Base-by-base conservation (phyloP, 768 basidiomycete genomes). In the Mycena galopus region DNA sequence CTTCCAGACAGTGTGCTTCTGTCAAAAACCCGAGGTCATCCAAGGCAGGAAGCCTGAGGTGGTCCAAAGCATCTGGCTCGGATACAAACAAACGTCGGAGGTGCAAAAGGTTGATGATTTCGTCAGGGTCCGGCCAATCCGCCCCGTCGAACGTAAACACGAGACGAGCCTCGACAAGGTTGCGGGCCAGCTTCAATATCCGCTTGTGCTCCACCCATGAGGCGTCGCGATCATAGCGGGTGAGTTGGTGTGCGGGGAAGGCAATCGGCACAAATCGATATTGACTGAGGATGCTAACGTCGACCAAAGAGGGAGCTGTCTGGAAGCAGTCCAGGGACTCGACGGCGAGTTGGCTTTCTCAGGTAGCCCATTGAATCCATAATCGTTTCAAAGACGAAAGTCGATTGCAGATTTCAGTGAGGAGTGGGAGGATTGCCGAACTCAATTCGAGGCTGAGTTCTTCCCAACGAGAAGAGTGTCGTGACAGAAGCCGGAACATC, bases 361-460 rank as follows among this genome's bases (percentile, higher is more conserved):
- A 11, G 8, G 2, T 5, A 30, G 17, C 16, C 55, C 55, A 56
- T 30, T 56, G 17, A 17, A 56, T 30, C 55, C 55, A 56, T 9
- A 56, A 21, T 17, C 29, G 14, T 44, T 14, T 19, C 42, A 44
- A 44, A 7, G 19, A 44, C 7, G 42, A 19, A 21, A 44, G 19
- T 44, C 35, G 17, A 25, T 37, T 23, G 5, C 56, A 62, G 9
- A 70, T 14, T 9, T 21, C 21, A 14, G 51, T 0, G 21, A 69
- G n/a, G 2, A 32, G n/a, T 2, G 67, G 60, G 1, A 62, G 14
- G 11, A 69, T n/a, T 0, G 9, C 21, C 2, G 51, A 37, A 12
- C 55, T 70, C 12, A 70, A 14, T 10, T 29, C 19, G 16, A 70
- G 25, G 19, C 21, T 35, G 29, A 70, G 69, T 12, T 57, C 69